Evolutionary conservation across 306 rosid species (phyloP).

Genomic region (Inga oerstediana): DNA sequence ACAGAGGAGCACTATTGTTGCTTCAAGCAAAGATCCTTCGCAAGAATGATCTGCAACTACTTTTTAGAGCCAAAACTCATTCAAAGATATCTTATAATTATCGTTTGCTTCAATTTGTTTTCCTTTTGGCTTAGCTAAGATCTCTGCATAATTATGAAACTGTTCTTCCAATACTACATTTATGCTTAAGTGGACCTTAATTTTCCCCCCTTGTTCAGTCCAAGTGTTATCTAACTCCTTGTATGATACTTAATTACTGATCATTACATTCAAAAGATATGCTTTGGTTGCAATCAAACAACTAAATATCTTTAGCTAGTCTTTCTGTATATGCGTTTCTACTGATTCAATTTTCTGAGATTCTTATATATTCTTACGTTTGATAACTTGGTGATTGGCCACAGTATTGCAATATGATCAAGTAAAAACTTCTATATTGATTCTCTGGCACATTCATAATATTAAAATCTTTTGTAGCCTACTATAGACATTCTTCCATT

Average conservation of each 20-base stretch:
- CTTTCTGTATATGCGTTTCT: not conserved
- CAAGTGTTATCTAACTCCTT: not conserved
- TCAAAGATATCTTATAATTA: not conserved
- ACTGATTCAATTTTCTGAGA: not conserved
- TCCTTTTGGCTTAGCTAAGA: not conserved
- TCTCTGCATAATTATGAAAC: not conserved
- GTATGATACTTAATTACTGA: not conserved
- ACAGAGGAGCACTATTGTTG: slow-evolving; percentile 34
- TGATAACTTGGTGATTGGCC: not conserved
- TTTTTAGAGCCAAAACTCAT: slow-evolving; percentile 23
- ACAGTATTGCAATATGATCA: no score
- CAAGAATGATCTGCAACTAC: slow-evolving; percentile 20
- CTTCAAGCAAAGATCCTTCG: slow-evolving; percentile 37
- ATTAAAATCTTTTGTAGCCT: not conserved
- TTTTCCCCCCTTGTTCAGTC: not conserved
- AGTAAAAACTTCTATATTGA: not conserved
- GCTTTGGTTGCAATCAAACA: not conserved
- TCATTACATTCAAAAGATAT: not conserved
- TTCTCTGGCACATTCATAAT: not conserved
- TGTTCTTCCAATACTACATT: not conserved
- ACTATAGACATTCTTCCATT: not conserved
- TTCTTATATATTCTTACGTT: not conserved
- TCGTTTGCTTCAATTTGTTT: not conserved
- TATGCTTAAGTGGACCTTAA: not conserved
- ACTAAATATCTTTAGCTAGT: not conserved